phyloP scores from a whole-genome alignment of 495 filamentous ascomycete species.

The Thozetella sp. region DNA sequence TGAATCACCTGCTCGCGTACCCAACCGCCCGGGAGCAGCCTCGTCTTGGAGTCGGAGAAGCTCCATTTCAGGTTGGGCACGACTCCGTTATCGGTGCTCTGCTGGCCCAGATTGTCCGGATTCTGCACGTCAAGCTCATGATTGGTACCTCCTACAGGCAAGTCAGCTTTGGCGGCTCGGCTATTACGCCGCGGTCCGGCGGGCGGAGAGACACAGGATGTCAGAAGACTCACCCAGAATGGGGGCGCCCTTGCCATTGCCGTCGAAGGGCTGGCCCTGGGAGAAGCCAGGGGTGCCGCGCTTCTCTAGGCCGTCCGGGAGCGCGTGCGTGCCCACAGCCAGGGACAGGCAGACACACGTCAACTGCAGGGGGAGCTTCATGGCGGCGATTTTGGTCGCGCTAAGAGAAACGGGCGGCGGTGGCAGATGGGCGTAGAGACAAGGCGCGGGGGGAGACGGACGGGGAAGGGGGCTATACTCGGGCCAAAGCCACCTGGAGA shows the following conservation, averaged over 20 bases:
- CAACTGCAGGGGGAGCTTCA: slow-evolving; percentile 8
- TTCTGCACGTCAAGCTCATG: slow-evolving; percentile 56
- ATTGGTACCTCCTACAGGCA: slow-evolving; percentile 46
- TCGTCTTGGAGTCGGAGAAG: slow-evolving; percentile 64
- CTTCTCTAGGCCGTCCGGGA: background rate
- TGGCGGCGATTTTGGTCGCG: background rate
- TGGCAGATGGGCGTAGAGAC: background rate
- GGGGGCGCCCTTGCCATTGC: slow-evolving; percentile 56
- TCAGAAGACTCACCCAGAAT: slow-evolving; percentile 44
- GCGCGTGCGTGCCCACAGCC: slow-evolving; percentile 1
- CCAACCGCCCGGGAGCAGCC: slow-evolving; percentile 63
- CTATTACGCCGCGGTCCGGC: too few relatives aligned
- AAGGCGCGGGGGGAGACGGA: background rate
- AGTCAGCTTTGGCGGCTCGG: too few relatives aligned
- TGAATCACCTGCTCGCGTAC: slow-evolving; percentile 64
- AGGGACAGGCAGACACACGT: slow-evolving; percentile 4
- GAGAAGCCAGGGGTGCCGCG: slow-evolving; percentile 21
- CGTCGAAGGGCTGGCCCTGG: slow-evolving; percentile 55
- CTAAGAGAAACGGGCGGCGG: background rate
- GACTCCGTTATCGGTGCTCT: slow-evolving; percentile 59
- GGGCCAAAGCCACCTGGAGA: background rate
- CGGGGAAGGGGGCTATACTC: background rate
- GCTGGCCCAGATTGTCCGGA: slow-evolving; percentile 58
- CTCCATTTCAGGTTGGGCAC: slow-evolving; percentile 67
- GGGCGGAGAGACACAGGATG: background rate